Percentiles rank a stretch among this genome's conserved stretches.
Evolutionary conservation across 2,329 filamentous ascomycete genomes (phyloP).

Genomic region (Sporothrix globosa): DNA sequence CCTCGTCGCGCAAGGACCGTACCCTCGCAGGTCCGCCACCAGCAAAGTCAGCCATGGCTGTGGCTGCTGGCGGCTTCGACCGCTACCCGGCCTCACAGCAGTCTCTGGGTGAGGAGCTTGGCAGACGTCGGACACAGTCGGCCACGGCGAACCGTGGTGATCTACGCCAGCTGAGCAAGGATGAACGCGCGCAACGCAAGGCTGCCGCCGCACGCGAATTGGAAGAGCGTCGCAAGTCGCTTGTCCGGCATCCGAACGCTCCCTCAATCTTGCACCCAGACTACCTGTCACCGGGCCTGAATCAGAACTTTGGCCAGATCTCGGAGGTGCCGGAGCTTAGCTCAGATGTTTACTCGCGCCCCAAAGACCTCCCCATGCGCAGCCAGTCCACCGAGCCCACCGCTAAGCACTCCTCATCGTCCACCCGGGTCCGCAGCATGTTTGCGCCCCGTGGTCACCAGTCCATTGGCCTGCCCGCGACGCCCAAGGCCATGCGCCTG

Average conservation of each 20-base stretch:
- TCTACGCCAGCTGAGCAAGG: conserved; percentile 55
- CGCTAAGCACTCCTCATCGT: conserved; percentile 36
- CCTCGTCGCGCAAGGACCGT: conserved; percentile 39
- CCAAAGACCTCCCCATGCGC: conserved; percentile 55
- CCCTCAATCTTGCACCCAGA: conserved; percentile 78
- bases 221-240: conserved; percentile 82
- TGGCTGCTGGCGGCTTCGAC: conserved; percentile 34
- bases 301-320: conserved; percentile 29
- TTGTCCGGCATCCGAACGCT: conserved; percentile 77
- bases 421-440: conserved; percentile 50
- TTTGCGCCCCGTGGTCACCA: conserved; percentile 53
- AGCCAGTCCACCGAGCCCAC: conserved; percentile 69
- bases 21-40: conserved; percentile 40
- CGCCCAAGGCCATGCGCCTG: conserved; percentile 86
- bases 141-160: conserved; percentile 51
- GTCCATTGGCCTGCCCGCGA: conserved; percentile 81
- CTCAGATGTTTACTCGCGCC: conserved; percentile 45
- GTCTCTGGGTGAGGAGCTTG: conserved; percentile 35
- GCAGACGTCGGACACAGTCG: conserved; percentile 49
- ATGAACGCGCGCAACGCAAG: conserved; percentile 68
- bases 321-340: conserved; percentile 46
- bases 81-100: conserved; percentile 35
- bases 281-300: conserved; percentile 49
- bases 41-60: conserved; percentile 36
- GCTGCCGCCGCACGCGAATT: conserved; percentile 81